These are phyloP conservation scores for Phytophthora sojae DNA, from an alignment of 352 stramenopile genomes.

Conservation along the genomic window DNA sequence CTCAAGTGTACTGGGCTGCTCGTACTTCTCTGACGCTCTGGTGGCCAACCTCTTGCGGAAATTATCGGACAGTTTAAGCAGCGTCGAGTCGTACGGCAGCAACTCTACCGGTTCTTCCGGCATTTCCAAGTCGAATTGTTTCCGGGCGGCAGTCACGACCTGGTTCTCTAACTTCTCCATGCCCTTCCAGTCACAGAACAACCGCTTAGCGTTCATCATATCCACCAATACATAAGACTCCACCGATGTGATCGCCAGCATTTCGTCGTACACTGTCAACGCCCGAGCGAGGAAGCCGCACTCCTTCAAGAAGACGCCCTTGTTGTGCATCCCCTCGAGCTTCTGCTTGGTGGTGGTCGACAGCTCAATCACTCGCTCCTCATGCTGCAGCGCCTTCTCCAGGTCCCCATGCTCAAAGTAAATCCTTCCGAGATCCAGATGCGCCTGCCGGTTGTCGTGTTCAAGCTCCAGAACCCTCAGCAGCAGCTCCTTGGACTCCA, in stretches of 20 bases:
- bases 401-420: constrained; percentile 57
- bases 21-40: constrained; percentile 29
- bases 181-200: constrained; percentile 67
- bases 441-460: constrained; percentile 46
- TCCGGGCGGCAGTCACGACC: constrained; percentile 40
- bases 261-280: constrained; percentile 51
- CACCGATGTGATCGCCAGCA: constrained; percentile 42
- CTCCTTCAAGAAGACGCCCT: constrained; percentile 74
- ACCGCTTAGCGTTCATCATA: constrained; percentile 55
- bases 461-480: constrained; percentile 51
- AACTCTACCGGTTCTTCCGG: constrained; percentile 35
- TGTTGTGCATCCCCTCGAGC: constrained; percentile 71
- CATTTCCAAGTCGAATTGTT: constrained; percentile 20
- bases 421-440: constrained; percentile 66
- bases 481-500: constrained; percentile 50
- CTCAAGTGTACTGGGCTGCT: constrained; percentile 51
- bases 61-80: constrained; percentile 59
- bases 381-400: constrained; percentile 47
- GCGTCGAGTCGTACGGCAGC: constrained; percentile 77
- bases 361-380: constrained; percentile 48
- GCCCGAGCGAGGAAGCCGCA: constrained; percentile 44
- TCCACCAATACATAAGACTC: constrained; percentile 56
- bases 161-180: constrained; percentile 57
- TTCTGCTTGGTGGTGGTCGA: constrained; percentile 14
- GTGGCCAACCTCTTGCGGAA: constrained; percentile 60